These are phyloP conservation scores for Melaleuca alternifolia DNA, from an alignment of 345 rosid species.

Conservation along the genomic window DNA sequence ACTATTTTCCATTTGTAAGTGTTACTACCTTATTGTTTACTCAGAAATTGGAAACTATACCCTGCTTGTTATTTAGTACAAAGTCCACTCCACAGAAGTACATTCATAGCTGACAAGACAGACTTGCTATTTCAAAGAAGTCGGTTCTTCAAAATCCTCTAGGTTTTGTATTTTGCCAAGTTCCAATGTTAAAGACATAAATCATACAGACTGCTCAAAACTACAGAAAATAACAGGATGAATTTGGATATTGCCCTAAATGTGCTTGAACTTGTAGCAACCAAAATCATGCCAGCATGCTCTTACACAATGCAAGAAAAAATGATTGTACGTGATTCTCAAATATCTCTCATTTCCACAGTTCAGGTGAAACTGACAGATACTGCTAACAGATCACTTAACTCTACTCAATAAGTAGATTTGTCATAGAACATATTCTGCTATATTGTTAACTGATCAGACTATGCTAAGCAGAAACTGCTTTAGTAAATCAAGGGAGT, in stretches of 20 bases:
- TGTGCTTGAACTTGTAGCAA: not conserved
- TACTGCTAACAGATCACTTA: not conserved
- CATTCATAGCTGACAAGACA: not conserved
- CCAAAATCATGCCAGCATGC: not conserved
- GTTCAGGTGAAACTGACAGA: not conserved
- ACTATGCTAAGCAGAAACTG: not conserved
- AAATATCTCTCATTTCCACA: not conserved
- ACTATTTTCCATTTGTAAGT: not conserved
- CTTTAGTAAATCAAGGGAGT: not conserved
- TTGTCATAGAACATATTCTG: not conserved
- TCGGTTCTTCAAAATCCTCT: not conserved
- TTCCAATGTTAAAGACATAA: not conserved
- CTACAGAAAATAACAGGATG: not conserved
- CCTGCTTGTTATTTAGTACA: not conserved
- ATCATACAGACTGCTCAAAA: not conserved
- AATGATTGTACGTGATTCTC: not conserved
- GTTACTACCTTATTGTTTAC: not conserved
- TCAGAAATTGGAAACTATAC: not conserved
- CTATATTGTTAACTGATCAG: not conserved
- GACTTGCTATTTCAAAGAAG: not conserved
- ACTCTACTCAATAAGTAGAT: not conserved
- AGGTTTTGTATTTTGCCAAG: not conserved
- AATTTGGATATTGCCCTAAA: not conserved
- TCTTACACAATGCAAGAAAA: not conserved
- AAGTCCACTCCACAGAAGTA: not conserved